Evolutionary conservation across 2,329 filamentous ascomycete genomes (phyloP), one percentile per base, ranked within the genome.

Genomic region (Trichophyton verrucosum): DNA sequence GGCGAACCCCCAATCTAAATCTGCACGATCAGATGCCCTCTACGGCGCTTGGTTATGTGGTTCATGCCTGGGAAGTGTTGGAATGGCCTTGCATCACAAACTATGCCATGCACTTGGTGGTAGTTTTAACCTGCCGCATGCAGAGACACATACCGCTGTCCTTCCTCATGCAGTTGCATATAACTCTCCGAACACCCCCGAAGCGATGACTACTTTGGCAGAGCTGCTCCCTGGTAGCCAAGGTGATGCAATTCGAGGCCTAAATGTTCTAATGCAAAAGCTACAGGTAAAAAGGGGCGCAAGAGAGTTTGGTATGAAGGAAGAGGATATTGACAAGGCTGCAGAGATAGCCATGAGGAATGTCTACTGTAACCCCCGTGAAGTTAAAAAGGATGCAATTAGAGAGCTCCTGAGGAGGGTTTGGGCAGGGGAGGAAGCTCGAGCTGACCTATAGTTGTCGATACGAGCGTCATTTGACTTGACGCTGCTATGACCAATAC

Each of bases 11-110:
- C 66, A 72, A 1, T 77, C 75, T 5, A 63, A 68, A 40, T 69
- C 74, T 3, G 81, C 82, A 2, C 78, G 83, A 1, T 77, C 76
- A 2, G 70, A 70, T 2, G 83, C 82, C 13, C 77, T 82, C 1
- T 85, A 86, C 66, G 84, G 83, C 22, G 83, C 84, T 42, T 86
- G 82, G 82, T 78, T 86, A 1, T 86, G 82, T 65, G 83, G 82
- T 36, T 78, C 76, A 24, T 84, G 81, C 65, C 75, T 86, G 0
- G 83, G 83, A 4, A 80, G 74, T 61, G 81, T 82, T 1, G 78
- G 78, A 59, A 86, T 86, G 82, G 78, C 82, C 1, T 77, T 87
- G 13, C 85, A 87, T 67, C 84, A 87, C 71, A 87, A 87, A 68
- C 77, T 87, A 1, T 86, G 83, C 72, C 84, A 87, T 67, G 82